Base-by-base conservation (phyloP, 108 stramenopile genomes). In the Schizochytrium sp. region DNA sequence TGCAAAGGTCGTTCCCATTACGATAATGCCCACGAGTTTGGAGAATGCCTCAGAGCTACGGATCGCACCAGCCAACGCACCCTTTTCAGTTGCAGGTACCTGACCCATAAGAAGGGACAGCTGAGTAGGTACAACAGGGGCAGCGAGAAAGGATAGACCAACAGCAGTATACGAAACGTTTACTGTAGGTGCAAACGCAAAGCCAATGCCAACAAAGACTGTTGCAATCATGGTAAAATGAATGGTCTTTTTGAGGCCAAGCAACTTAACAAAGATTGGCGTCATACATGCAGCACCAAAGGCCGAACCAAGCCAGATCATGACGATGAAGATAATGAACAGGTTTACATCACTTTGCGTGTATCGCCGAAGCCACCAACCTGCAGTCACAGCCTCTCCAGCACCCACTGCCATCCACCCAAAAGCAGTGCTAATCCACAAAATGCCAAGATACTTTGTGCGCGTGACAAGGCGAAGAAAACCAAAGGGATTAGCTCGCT, bases 361-460 rank as follows among this genome's bases (percentile, higher is more conserved):
- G 72, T 72, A 72, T 8, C 72, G 72, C 38, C 72, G 72, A 41
- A 72, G 72, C 72, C 72, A 72, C 72, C 72, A 72, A 8, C 72
- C 72, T 5, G 10, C 72, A 5, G 72, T 72, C 72, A 42, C 72
- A 15, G 10, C 15, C 72, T 72, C 72, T 72, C 40, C 41, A 15
- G 72, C 72, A 41, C 72, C 72, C 12, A 72, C 72, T 8, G 72
- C 72, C n/a, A 72, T 42, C 72, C 72, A 72, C 8, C 10, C 72
- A 72, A 72, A 72, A 41, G 42, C 12, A 12, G 72, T 41, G 72
- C 72, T 72, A 12, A 72, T 8, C 72, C 72, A 72, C 40, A 72
- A 41, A 41, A 5, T 41, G 10, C 12, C 28, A 12, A 72, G n/a
- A 41, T 72, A 72, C 8, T n/a, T 12, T n/a, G 5, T 72, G 12